Evolutionary conservation across 441 rosid genomes (phyloP).

Genomic region (California macrophylla): DNA sequence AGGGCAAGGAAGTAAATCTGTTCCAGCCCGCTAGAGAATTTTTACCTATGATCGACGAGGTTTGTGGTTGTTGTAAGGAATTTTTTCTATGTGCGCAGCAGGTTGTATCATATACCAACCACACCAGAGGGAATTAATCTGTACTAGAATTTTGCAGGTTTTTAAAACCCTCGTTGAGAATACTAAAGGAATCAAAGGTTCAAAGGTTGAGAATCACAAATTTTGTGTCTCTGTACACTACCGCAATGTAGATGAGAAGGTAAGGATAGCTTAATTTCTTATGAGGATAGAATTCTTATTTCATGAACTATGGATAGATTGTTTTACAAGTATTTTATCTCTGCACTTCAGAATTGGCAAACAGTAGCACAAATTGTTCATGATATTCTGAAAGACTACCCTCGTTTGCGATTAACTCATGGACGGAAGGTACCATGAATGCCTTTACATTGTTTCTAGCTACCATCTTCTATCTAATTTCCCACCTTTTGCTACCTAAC

Average conservation of each 20-base stretch:
- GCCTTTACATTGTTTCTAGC: neutral
- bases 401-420: slow-evolving; percentile 72
- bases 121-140: neutral
- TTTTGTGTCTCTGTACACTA: slow-evolving; percentile 91
- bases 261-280: slow-evolving; percentile 15
- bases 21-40: slow-evolving; percentile 91
- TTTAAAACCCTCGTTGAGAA: slow-evolving; percentile 67
- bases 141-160: slow-evolving; percentile 33
- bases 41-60: slow-evolving; percentile 69
- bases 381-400: slow-evolving; percentile 62
- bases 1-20: slow-evolving; percentile 72
- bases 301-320: neutral
- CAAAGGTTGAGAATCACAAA: slow-evolving; percentile 87
- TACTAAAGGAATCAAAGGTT: slow-evolving; percentile 61
- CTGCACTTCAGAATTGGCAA: slow-evolving; percentile 57
- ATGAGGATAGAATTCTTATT: neutral
- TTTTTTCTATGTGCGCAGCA: neutral
- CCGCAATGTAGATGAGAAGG: slow-evolving; percentile 93
- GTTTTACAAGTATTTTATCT: neutral
- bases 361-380: slow-evolving; percentile 76
- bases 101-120: neutral
- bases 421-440: slow-evolving; percentile 71
- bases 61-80: slow-evolving; percentile 10
- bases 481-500: neutral
- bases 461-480: neutral